Evolutionary conservation across 129 eudicot species (phyloP).

Genomic region (Logfia minima): DNA sequence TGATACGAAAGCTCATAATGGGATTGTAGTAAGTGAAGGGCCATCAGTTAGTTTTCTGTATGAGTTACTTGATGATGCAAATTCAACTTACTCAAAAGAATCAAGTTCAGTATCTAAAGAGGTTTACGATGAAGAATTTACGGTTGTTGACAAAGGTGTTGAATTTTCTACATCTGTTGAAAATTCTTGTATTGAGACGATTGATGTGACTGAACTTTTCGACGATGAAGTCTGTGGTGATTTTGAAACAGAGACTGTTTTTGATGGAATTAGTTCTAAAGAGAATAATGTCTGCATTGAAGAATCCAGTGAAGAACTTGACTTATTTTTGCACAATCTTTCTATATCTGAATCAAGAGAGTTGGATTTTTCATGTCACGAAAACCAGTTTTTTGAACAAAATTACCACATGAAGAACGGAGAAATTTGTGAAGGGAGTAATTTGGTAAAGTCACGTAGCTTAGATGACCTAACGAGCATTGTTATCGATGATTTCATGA

Average conservation of each 20-base stretch:
- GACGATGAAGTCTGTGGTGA: slow-evolving; percentile 29
- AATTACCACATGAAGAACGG: slow-evolving; percentile 16
- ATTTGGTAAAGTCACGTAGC: slow-evolving; percentile 51
- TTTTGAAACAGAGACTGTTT: slow-evolving; percentile 6
- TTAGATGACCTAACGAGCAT: slow-evolving; percentile 53
- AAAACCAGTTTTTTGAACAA: slow-evolving; percentile 27
- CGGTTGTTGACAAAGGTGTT: slow-evolving; percentile 46
- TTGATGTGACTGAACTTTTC: slow-evolving; percentile 59
- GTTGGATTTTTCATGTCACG: slow-evolving; percentile 24
- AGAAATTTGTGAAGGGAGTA: slow-evolving; percentile 23
- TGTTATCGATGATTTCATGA: slow-evolving; percentile 61
- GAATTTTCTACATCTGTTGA: slow-evolving; percentile 35
- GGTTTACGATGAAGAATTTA: slow-evolving; percentile 37
- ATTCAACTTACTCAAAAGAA: slow-evolving; percentile 24
- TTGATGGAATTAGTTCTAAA: slow-evolving; percentile 20
- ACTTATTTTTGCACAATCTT: slow-evolving; percentile 31
- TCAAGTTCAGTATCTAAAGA: slow-evolving; percentile 26
- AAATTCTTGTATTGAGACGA: slow-evolving; percentile 44
- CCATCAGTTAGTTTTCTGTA: slow-evolving; percentile 50
- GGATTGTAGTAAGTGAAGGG: slow-evolving; percentile 29
- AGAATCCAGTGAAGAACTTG: slow-evolving; percentile 48
- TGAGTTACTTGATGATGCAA: slow-evolving; percentile 56
- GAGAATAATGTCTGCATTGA: slow-evolving; percentile 9
- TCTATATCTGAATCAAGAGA: slow-evolving; percentile 30
- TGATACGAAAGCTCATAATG: slow-evolving; percentile 34